Evolutionary conservation across 805 yeast genomes (phyloP).

Genomic region (Candida maltosa): DNA sequence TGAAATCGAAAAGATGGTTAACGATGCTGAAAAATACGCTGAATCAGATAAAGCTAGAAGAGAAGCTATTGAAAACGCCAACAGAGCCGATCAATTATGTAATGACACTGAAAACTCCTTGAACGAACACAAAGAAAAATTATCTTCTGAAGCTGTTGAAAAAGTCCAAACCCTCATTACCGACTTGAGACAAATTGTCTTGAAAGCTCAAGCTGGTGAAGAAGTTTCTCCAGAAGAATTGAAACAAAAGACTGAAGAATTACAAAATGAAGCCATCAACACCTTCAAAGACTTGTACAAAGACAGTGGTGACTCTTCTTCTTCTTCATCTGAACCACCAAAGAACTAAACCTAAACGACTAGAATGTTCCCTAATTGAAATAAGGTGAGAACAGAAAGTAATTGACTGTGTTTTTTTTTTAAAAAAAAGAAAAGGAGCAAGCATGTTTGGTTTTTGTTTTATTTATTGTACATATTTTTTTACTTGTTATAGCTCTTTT

Average conservation of each 20-base stretch:
- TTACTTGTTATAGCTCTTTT: neutral
- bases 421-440: too few species aligned
- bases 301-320: conserved; percentile 14
- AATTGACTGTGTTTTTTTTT: too few species aligned
- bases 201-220: conserved; percentile 61
- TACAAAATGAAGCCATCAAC: conserved; percentile 72
- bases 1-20: conserved; percentile 88
- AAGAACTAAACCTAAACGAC: too few species aligned
- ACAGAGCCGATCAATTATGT: conserved; percentile 78
- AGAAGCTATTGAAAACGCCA: conserved; percentile 80
- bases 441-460: neutral
- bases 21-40: conserved; percentile 85
- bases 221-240: conserved; percentile 61
- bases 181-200: conserved; percentile 61
- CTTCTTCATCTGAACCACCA: conserved; percentile 23
- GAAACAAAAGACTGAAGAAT: conserved; percentile 70
- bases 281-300: conserved; percentile 65
- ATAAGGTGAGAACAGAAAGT: too few species aligned
- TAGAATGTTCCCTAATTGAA: too few species aligned
- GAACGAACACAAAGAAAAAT: conserved; percentile 46
- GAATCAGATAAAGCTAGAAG: conserved; percentile 85
- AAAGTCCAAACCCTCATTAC: conserved; percentile 49
- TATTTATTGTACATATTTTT: neutral
- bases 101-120: conserved; percentile 48
- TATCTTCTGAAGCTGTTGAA: conserved; percentile 44